Evolutionary conservation across 768 basidiomycete genomes (phyloP), one percentile per base, ranked within the genome.

Genomic region (Boletus barrowsii): DNA sequence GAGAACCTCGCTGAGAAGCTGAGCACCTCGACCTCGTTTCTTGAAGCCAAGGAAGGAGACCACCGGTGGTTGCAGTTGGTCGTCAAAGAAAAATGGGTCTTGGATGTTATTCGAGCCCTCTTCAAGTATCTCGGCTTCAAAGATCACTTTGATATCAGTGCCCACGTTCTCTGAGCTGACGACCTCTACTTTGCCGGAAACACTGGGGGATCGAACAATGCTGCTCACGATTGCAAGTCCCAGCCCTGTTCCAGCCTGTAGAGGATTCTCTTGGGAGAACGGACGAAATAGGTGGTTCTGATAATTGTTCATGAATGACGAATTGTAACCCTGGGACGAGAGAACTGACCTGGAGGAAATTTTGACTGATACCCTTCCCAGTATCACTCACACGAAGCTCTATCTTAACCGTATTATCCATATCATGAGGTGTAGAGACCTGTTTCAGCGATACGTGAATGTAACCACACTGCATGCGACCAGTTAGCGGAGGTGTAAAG

Each of bases 251-350:
- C 94, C 94, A 2, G 92, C 86, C 64, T 95, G 93, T 6, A 96
- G 69, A 1, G 94, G 93, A 61, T 96, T 95, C 71, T 97, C 95
- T 74, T 98, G 95, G 1, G 93, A 93, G 73, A 98, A 98, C 0
- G 95, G 95, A 62, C 96, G 95, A 75, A 97, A 98, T 6, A 98
- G 77, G 73, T 95, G 91, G 62, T 97, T 93, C 88, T 90, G 59
- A 10, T 35, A 11, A 42, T 35, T 17, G 43, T 22, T 8, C 29
- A 46, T 54, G 40, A 53, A 47, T 48, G 29, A 53, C 48, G 10
- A 50, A 24, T 10, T 49, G 7, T 18, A 26, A 15, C 30, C 40
- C 43, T n/a, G 4, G 5, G 48, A 51, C 37, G 45, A 58, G 17
- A 11, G 15, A 22, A 60, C 63, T 45, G 55, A 88, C 90, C 82